Evolutionary conservation across 2,329 filamentous ascomycete genomes (phyloP).

Genomic region (Polytolypa hystricis): DNA sequence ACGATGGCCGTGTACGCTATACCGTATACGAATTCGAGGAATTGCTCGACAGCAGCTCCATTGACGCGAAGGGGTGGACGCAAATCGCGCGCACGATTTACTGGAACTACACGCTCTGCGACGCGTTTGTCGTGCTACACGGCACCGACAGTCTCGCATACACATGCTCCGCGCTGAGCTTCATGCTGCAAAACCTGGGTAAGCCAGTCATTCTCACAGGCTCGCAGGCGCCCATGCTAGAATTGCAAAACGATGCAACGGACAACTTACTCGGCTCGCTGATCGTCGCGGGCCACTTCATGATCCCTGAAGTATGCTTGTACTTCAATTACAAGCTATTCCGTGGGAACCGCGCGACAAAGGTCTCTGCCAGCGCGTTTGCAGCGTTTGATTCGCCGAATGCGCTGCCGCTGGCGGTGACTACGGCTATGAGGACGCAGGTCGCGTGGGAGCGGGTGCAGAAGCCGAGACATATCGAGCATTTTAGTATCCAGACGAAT

Average conservation of each 20-base stretch:
- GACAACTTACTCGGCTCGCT: slow-evolving; percentile 82
- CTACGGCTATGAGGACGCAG: slow-evolving; percentile 68
- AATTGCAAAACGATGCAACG: slow-evolving; percentile 80
- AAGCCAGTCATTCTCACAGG: slow-evolving; percentile 85
- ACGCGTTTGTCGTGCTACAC: slow-evolving; percentile 83
- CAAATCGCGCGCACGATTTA: slow-evolving; percentile 69
- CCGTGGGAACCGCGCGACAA: slow-evolving; percentile 77
- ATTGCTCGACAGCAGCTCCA: slow-evolving; percentile 79
- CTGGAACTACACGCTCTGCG: slow-evolving; percentile 78
- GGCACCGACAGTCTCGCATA: slow-evolving; percentile 85
- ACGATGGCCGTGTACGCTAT: slow-evolving; percentile 72
- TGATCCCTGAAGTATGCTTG: slow-evolving; percentile 83
- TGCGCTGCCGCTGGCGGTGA: slow-evolving; percentile 65
- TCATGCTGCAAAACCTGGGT: slow-evolving; percentile 83
- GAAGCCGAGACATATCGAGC: slow-evolving; percentile 60
- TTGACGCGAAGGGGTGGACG: slow-evolving; percentile 76
- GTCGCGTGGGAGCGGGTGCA: slow-evolving; percentile 71
- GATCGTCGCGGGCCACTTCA: slow-evolving; percentile 83
- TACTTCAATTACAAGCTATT: slow-evolving; percentile 91
- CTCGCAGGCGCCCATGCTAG: slow-evolving; percentile 75
- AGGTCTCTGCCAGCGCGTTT: slow-evolving; percentile 76
- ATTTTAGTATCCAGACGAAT: slow-evolving; percentile 62
- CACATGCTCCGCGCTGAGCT: slow-evolving; percentile 79
- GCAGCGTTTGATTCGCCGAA: slow-evolving; percentile 87
- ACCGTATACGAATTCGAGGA: slow-evolving; percentile 74